Conservation (phyloP, 2,329 filamentous ascomycete genomes). For the Fonsecaea erecta region DNA sequence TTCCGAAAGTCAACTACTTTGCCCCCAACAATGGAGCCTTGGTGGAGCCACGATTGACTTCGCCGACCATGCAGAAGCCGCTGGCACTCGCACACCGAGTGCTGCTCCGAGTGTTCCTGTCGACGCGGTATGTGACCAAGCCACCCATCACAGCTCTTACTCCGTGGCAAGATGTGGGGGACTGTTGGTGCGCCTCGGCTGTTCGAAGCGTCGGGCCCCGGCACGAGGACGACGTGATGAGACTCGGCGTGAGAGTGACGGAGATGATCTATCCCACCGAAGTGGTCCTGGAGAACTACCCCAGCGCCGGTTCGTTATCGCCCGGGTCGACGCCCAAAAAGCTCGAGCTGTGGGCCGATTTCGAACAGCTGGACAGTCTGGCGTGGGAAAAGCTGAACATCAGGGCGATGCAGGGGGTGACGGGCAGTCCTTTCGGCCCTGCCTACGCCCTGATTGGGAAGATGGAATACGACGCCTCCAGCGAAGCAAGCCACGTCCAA, state of each 20-base stretch:
- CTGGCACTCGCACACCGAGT: constrained; percentile 35
- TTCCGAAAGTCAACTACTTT: constrained; percentile 72
- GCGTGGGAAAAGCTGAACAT: constrained; percentile 32
- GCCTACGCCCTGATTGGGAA: constrained; percentile 33
- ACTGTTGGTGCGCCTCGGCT: constrained; percentile 79
- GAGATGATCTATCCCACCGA: constrained; percentile 67
- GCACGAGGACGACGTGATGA: constrained; percentile 42
- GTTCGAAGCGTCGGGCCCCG: constrained; percentile 43
- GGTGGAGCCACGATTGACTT: constrained; percentile 65
- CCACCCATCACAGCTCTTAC: constrained; percentile 63
- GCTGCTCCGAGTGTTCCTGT: constrained; percentile 30
- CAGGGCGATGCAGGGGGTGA: constrained; percentile 27
- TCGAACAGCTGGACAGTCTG: constrained; percentile 50
- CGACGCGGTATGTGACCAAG: constrained; percentile 26
- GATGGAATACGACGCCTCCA: constrained; percentile 32
- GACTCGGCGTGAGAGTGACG: constrained; percentile 47
- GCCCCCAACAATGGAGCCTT: constrained; percentile 66
- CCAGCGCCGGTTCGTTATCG: constrained; percentile 64
- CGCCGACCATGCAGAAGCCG: constrained; percentile 54
- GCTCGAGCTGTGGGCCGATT: constrained; percentile 71
- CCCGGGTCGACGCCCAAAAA: constrained; percentile 66
- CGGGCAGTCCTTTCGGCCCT: constrained; percentile 18
- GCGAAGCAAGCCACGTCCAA: constrained; percentile 44
- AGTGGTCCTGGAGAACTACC: constrained; percentile 73
- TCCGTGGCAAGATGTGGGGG: constrained; percentile 76